phyloP scores from a whole-genome alignment of 306 rosid genomes.

The Luffa aegyptiaca region DNA sequence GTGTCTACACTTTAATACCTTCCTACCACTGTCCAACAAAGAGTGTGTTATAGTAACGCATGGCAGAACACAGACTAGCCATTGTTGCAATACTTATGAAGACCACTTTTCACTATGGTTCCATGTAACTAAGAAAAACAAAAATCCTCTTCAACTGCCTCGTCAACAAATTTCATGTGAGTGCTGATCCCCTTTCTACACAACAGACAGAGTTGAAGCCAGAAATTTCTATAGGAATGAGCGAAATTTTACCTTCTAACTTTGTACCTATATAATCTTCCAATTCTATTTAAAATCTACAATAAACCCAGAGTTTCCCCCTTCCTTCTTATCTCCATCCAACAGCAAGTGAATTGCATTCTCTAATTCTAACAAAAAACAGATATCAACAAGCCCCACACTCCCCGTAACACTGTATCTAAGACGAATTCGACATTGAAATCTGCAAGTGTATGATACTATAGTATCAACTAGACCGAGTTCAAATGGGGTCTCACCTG shows the following conservation, averaged over 20 bases:
- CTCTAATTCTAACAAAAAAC: background rate
- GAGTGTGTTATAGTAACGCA: background rate
- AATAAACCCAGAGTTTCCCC: background rate
- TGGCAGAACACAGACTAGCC: background rate
- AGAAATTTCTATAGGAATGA: background rate
- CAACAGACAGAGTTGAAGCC: background rate
- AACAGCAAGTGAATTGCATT: background rate
- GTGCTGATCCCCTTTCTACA: background rate
- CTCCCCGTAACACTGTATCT: background rate
- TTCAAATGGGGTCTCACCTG: slow-evolving; percentile 58
- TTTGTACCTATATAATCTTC: background rate
- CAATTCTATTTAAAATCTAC: background rate
- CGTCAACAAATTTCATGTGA: background rate
- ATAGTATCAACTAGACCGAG: slow-evolving; percentile 3
- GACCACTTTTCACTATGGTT: background rate
- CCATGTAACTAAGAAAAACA: background rate
- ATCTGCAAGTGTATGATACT: background rate
- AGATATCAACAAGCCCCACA: background rate
- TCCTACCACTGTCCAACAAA: background rate
- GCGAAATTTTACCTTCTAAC: background rate
- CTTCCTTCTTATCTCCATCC: background rate
- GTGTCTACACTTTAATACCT: background rate
- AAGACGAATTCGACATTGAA: background rate
- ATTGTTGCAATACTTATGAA: background rate
- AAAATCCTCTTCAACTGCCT: background rate